Evolutionary conservation across 164 flowering plant species (phyloP).

Genomic region (Buxus sempervirens): DNA sequence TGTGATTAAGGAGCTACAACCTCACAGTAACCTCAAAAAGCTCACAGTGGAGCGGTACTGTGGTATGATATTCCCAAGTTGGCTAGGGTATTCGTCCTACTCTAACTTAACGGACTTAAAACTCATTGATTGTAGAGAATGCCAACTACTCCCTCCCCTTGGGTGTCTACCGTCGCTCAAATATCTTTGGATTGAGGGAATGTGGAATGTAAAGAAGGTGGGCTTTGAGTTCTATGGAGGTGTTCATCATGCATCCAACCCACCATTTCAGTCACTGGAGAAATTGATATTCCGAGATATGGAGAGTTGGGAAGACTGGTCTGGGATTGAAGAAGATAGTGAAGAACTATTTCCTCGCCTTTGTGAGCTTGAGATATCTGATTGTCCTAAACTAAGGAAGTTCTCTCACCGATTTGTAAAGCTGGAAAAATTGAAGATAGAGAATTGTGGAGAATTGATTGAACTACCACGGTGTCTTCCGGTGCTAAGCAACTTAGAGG

Average conservation of each 20-base stretch:
- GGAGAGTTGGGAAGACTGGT: conserved; percentile 8
- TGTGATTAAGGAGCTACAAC: too few relatives aligned
- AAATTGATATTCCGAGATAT: conserved; percentile 1
- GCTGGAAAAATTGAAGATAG: background rate
- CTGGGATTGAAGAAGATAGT: background rate
- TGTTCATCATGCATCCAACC: background rate
- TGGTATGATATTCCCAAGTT: conserved; percentile 20
- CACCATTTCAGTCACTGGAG: conserved; percentile 14
- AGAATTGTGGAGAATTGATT: background rate
- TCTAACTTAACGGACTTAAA: background rate
- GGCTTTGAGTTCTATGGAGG: background rate
- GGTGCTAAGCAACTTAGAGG: background rate
- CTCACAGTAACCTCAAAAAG: conserved; percentile 13
- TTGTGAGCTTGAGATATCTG: conserved; percentile 3
- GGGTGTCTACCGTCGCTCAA: conserved; percentile 26
- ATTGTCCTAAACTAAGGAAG: conserved; percentile 9
- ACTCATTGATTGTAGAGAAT: conserved; percentile 11
- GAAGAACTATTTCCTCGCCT: conserved; percentile 8
- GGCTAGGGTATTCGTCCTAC: conserved; percentile 17
- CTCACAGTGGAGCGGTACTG: conserved; percentile 6
- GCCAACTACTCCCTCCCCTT: conserved; percentile 24
- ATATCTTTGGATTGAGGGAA: conserved; percentile 13
- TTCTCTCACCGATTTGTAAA: conserved; percentile 9
- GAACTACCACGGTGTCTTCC: background rate
- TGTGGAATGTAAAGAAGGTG: conserved; percentile 1